phyloP scores from a whole-genome alignment of 75 land plant species.

The Adiantum capillusveneris region DNA sequence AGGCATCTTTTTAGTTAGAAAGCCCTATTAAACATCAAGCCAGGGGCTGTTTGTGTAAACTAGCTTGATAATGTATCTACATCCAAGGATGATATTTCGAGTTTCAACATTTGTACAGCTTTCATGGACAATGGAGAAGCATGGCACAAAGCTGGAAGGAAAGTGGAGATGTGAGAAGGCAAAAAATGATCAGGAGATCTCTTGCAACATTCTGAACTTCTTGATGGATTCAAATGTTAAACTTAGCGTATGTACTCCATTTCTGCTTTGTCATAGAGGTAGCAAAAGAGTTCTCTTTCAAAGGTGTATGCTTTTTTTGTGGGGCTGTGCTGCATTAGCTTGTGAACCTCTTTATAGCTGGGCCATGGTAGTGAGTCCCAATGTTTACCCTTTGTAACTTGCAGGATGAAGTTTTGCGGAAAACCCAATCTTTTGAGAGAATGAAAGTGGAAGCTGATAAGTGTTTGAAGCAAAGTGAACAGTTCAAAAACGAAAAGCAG shows the following conservation, averaged over 20 bases:
- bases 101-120: no score
- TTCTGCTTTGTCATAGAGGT: no score
- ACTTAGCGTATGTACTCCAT: conserved; percentile 35
- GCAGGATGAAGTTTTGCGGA: conserved; percentile 66
- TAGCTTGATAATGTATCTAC: no score
- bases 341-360: no score
- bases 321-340: no score
- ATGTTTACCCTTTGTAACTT: not conserved
- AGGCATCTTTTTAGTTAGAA: not conserved
- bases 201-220: conserved; percentile 55
- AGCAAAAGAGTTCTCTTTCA: no score
- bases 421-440: conserved; percentile 53
- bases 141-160: conserved; percentile 69
- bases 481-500: conserved; percentile 43
- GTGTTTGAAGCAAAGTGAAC: conserved; percentile 64
- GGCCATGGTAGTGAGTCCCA: no score
- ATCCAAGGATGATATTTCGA: no score
- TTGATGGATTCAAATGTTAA: conserved; percentile 68
- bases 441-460: conserved; percentile 67
- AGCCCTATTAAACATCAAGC: not conserved
- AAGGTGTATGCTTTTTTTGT: no score
- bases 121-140: conserved; percentile 72
- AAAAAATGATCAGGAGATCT: conserved; percentile 34
- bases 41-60: no score
- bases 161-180: conserved; percentile 67